Base-by-base conservation (phyloP, 2,329 filamentous ascomycete genomes). In the Xylaria sp. region DNA sequence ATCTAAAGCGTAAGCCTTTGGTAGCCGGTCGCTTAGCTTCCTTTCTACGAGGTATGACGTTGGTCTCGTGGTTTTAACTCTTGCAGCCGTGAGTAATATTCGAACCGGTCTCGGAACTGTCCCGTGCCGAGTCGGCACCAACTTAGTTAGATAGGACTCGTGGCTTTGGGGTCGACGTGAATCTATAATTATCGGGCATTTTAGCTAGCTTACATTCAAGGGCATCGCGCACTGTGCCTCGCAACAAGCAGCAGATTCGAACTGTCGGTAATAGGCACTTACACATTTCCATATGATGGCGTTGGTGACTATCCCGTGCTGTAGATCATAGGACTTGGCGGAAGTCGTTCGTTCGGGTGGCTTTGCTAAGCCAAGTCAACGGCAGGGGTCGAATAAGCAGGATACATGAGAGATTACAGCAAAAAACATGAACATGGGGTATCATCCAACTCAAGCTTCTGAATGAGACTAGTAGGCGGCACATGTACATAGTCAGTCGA, bases 151-250 rank as follows among this genome's bases (percentile, higher is more conserved):
- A 59, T n/a, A 17, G 33, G 15, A 9, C 25, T 19, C 13, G 15
- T 15, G 19, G 19, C 6, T 5, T 31, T 21, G n/a, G 21, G 27
- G 23, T 27, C n/a, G 21, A 23, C 13, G 25, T 17, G 11, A 43
- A 19, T 19, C 58, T 51, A 51, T 44, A 55, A 51, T 54, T 60
- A 55, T 60, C 51, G 2, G 17, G 15, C 10, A 21, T 21, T 38
- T 25, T 10, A 23, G 43, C n/a, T 37, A 19, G 17, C 25, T 25
- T 10, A 6, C 6, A 9, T n/a, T 41, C 31, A 9, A 48, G 11
- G 29, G 23, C 13, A 33, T 23, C 23, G 31, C 13, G 31, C 27
- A 9, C 17, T 31, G 15, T 31, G 19, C 38, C 38, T 31, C 27
- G 48, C 19, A 19, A 21, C 19, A 27, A 25, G 38, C 46, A 31